Evolutionary conservation across 257 asterid species (phyloP).

Genomic region (Salvia miltiorrhiza): DNA sequence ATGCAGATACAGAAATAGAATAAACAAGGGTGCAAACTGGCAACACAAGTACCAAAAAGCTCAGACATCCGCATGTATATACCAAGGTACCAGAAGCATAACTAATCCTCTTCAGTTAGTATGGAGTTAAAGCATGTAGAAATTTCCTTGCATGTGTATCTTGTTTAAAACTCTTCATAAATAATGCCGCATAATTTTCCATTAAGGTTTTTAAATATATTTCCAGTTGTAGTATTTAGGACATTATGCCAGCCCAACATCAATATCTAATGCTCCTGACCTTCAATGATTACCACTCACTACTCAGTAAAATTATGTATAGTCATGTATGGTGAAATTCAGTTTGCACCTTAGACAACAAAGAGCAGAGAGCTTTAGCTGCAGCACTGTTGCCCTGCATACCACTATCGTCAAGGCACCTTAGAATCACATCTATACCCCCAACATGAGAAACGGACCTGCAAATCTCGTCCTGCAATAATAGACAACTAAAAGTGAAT

Average conservation of each 20-base stretch:
- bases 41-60: background rate
- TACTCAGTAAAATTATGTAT: background rate
- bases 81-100: background rate
- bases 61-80: background rate
- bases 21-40: background rate
- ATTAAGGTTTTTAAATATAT: background rate
- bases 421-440: slow-evolving; percentile 76
- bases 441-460: slow-evolving; percentile 66
- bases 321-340: slow-evolving; percentile 5
- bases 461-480: slow-evolving; percentile 88
- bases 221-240: background rate
- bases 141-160: background rate
- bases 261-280: background rate
- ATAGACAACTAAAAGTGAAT: slow-evolving; percentile 7
- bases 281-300: background rate
- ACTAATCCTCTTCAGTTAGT: background rate
- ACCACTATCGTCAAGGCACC: slow-evolving; percentile 70
- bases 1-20: background rate
- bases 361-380: slow-evolving; percentile 74
- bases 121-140: background rate
- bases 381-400: slow-evolving; percentile 54
- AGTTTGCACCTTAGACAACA: slow-evolving; percentile 73
- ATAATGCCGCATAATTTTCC: background rate
- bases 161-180: background rate
- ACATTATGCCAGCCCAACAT: background rate